Conservation (phyloP, 2,329 filamentous ascomycete species). For the Aspergillus thermomutatus region DNA sequence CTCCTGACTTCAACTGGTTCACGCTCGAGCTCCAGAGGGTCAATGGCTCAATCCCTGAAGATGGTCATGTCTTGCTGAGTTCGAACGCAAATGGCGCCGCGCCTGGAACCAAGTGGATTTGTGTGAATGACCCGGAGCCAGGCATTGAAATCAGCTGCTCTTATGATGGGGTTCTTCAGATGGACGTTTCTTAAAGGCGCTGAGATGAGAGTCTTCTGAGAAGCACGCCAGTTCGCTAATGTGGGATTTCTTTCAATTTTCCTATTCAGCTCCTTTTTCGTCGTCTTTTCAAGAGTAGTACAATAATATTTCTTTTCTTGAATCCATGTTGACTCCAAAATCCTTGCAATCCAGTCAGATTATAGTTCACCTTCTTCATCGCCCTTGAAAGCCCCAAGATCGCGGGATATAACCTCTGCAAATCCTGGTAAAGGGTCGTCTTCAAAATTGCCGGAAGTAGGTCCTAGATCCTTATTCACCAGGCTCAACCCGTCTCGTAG, state of each 20-base stretch:
- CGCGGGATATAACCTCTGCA: neutral
- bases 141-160: constrained; percentile 11
- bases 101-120: constrained; percentile 18
- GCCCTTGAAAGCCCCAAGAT: neutral
- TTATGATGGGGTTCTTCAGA: constrained; percentile 14
- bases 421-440: neutral
- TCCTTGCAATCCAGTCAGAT: too few relatives aligned
- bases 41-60: constrained; percentile 16
- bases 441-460: too few relatives aligned
- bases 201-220: neutral
- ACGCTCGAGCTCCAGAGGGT: constrained; percentile 19
- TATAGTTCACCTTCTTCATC: neutral
- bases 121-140: constrained; percentile 9
- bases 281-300: too few relatives aligned
- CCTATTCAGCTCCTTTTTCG: too few relatives aligned
- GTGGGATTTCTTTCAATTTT: neutral
- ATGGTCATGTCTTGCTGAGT: constrained; percentile 14
- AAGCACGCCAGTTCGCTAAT: too few relatives aligned
- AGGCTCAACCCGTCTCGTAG: too few relatives aligned
- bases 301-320: neutral
- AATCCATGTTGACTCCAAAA: too few relatives aligned
- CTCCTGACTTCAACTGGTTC: constrained; percentile 16
- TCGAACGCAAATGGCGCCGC: constrained; percentile 2
- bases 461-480: too few relatives aligned
- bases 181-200: neutral